Evolutionary conservation across 345 rosid genomes (phyloP).

Genomic region (Populus pruinosa): DNA sequence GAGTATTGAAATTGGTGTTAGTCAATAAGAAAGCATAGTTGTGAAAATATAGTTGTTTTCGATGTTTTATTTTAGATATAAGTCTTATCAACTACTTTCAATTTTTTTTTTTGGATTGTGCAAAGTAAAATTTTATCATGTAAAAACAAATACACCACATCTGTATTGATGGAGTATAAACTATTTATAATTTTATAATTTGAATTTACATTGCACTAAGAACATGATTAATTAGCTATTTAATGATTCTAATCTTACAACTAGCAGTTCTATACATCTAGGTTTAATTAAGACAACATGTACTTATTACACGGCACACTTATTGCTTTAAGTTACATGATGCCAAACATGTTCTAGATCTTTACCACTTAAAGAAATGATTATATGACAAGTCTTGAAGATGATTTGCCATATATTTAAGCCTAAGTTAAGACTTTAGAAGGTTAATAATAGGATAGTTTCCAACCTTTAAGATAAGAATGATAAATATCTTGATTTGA

Average conservation of each 20-base stretch:
- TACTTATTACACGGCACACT: background rate
- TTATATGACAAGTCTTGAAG: background rate
- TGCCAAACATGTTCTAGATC: background rate
- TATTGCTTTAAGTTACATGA: slow-evolving; percentile 1
- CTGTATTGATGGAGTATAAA: no score
- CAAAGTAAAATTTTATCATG: no score
- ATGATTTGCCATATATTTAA: background rate
- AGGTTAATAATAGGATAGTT: background rate
- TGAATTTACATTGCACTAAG: background rate
- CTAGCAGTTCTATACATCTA: background rate
- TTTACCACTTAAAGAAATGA: background rate
- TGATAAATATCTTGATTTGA: background rate
- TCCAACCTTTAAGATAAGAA: background rate
- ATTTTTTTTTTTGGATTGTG: no score
- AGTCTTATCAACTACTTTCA: no score
- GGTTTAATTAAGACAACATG: background rate
- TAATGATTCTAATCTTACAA: background rate
- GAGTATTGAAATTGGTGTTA: no score
- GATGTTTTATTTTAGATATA: no score
- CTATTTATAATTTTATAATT: no score
- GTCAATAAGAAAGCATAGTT: rapidly evolving
- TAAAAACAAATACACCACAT: rapidly evolving
- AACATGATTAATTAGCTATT: background rate
- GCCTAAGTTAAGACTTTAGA: background rate
- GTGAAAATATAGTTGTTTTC: no score